Conservation (phyloP, 2,329 filamentous ascomycete genomes). For the Pyricularia pennisetigena region DNA sequence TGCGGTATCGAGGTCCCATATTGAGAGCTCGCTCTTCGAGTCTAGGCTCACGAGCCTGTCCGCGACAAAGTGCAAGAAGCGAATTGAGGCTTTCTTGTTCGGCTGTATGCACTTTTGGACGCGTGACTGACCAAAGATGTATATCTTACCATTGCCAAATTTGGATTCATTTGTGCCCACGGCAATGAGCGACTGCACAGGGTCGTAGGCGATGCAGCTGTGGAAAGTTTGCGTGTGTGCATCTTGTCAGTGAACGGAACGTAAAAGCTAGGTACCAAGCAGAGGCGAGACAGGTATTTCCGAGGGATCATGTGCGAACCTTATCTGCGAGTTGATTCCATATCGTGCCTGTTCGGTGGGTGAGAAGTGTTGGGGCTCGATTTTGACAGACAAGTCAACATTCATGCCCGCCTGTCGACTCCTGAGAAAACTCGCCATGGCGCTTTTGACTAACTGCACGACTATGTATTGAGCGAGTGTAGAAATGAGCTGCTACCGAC, state of each 20-base stretch:
- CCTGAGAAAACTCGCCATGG: slow-evolving; percentile 79
- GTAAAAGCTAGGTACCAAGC: slow-evolving; percentile 14
- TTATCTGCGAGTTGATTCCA: slow-evolving; percentile 69
- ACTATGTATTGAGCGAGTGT: neutral
- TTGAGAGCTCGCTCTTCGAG: slow-evolving; percentile 70
- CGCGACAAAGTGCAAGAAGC: slow-evolving; percentile 71
- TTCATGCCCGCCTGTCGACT: slow-evolving; percentile 91
- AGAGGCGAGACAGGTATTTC: slow-evolving; percentile 5
- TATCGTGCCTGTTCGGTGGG: slow-evolving; percentile 78
- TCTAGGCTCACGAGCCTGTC: slow-evolving; percentile 81
- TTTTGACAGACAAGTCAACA: slow-evolving; percentile 77
- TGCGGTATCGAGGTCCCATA: slow-evolving; percentile 72
- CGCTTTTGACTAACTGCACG: slow-evolving; percentile 1
- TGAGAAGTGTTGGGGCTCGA: slow-evolving; percentile 67
- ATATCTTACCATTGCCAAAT: slow-evolving; percentile 79
- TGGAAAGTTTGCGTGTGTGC: slow-evolving; percentile 12
- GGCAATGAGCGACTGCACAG: slow-evolving; percentile 85
- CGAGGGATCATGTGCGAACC: slow-evolving; percentile 27
- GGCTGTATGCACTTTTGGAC: slow-evolving; percentile 68
- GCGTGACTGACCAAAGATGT: slow-evolving; percentile 74
- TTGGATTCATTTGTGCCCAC: slow-evolving; percentile 83
- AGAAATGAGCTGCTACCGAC: neutral
- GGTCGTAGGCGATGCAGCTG: slow-evolving; percentile 82
- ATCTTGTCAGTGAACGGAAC: neutral
- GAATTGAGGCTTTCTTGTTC: slow-evolving; percentile 63